Percentiles rank a stretch among this genome's conserved stretches.
Conservation (phyloP, 2,329 filamentous ascomycete genomes). For the Cercospora zeae-maydis region DNA sequence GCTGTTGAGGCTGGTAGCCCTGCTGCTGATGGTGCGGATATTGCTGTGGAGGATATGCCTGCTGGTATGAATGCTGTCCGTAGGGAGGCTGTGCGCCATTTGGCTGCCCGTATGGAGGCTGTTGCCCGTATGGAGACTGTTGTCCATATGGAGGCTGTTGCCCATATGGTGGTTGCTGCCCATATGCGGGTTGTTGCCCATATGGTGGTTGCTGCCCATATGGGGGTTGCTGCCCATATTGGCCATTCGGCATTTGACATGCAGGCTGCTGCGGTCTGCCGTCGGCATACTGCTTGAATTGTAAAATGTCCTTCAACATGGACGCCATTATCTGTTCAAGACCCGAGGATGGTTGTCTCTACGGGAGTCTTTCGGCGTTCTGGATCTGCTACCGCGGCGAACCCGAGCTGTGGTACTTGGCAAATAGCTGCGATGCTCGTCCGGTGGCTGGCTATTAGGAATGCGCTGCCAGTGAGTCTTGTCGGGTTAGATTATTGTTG, state of each 20-base stretch:
- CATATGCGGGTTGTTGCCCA: too few relatives aligned
- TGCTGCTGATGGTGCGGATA: neutral
- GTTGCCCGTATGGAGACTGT: too few relatives aligned
- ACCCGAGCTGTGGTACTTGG: neutral
- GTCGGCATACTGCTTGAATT: neutral
- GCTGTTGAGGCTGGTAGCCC: neutral
- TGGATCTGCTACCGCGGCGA: neutral
- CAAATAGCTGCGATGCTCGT: neutral
- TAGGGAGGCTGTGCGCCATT: neutral
- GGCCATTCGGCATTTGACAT: neutral
- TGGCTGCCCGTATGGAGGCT: neutral
- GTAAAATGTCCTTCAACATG: slow-evolving; percentile 6
- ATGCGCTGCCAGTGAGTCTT: neutral
- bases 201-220: neutral
- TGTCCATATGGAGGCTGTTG: neutral
- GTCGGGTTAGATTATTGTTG: neutral
- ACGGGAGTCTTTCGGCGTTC: neutral
- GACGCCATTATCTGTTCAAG: neutral
- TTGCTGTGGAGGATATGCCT: neutral
- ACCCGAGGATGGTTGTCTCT: neutral
- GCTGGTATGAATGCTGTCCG: neutral
- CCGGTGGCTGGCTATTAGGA: neutral
- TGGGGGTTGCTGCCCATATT: neutral
- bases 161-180: neutral
- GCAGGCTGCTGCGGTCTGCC: neutral